A percentile compares a stretch with the other conserved stretches of the same genome.
Conservation (phyloP, 495 filamentous ascomycete species). For the Astrothelium subdiscretum region DNA sequence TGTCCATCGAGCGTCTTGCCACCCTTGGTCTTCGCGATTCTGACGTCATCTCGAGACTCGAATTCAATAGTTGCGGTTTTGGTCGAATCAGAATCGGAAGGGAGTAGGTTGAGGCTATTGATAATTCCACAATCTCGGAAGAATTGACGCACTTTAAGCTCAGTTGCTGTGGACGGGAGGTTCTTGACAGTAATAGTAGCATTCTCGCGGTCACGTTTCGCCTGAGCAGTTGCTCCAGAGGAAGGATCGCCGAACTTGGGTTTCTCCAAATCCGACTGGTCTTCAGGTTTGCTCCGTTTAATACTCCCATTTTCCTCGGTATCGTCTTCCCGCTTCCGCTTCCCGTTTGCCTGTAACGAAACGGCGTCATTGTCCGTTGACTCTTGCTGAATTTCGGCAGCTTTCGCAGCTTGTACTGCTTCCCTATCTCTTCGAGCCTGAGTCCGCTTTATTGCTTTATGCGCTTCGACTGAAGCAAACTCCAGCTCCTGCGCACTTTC, state of each 20-base stretch:
- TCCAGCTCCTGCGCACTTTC: slow-evolving; percentile 63
- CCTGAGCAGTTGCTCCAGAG: slow-evolving; percentile 28
- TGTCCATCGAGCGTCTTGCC: slow-evolving; percentile 60
- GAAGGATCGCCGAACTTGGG: slow-evolving; percentile 11
- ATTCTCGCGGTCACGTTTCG: slow-evolving; percentile 79
- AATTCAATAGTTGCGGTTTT: slow-evolving; percentile 76
- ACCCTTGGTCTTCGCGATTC: slow-evolving; percentile 67
- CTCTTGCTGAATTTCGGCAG: slow-evolving; percentile 32
- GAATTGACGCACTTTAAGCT: slow-evolving; percentile 69
- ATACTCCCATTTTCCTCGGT: slow-evolving; percentile 32
- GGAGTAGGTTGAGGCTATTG: slow-evolving; percentile 56
- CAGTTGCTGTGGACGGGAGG: slow-evolving; percentile 54
- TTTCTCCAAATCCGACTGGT: slow-evolving; percentile 17
- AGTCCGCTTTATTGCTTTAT: slow-evolving; percentile 37
- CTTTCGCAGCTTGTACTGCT: slow-evolving; percentile 41
- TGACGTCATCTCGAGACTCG: slow-evolving; percentile 62
- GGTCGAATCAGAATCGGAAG: slow-evolving; percentile 45
- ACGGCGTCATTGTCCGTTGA: slow-evolving; percentile 24
- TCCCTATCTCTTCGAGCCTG: slow-evolving; percentile 56
- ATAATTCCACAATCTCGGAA: slow-evolving; percentile 82
- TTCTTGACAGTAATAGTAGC: slow-evolving; percentile 71
- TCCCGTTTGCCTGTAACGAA: background rate
- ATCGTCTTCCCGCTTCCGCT: slow-evolving; percentile 21
- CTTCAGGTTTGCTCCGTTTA: slow-evolving; percentile 50
- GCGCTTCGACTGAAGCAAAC: slow-evolving; percentile 54